Conservation (phyloP, 306 rosid species). For the Oemleria cerasiformis region DNA sequence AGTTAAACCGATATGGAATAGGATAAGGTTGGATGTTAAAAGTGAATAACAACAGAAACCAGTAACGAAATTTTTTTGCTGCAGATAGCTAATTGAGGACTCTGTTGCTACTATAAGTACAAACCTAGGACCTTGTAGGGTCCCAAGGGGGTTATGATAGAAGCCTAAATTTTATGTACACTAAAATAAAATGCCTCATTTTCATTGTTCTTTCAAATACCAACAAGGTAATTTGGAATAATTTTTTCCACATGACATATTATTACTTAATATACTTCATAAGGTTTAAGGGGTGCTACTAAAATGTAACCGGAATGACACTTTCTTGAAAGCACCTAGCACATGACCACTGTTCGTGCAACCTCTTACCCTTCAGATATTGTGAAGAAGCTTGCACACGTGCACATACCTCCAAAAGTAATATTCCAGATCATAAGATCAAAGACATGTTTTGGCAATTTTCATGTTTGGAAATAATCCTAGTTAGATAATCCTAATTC, state of each 20-base stretch:
- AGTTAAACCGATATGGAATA: background rate
- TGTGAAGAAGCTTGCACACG: too few relatives aligned
- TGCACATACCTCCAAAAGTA: conserved; percentile 1
- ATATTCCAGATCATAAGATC: background rate
- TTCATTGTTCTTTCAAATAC: background rate
- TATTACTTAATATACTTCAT: background rate
- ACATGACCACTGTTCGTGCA: background rate
- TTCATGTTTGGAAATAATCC: background rate
- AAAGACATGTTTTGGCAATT: background rate
- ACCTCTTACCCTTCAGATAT: background rate
- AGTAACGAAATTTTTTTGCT: background rate
- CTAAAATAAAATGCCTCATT: background rate
- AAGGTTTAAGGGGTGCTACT: background rate
- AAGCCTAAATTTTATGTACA: background rate
- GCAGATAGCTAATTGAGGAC: background rate
- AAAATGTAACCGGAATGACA: background rate
- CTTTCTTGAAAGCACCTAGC: background rate
- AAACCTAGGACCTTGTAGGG: background rate
- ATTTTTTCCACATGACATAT: background rate
- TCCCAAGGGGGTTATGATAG: too few relatives aligned
- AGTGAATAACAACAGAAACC: background rate
- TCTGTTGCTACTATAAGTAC: background rate
- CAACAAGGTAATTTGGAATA: background rate
- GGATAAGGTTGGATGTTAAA: background rate
- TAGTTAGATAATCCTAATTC: background rate